Conservation (phyloP, 164 flowering plant species). For the Aristolochia fimbriata region DNA sequence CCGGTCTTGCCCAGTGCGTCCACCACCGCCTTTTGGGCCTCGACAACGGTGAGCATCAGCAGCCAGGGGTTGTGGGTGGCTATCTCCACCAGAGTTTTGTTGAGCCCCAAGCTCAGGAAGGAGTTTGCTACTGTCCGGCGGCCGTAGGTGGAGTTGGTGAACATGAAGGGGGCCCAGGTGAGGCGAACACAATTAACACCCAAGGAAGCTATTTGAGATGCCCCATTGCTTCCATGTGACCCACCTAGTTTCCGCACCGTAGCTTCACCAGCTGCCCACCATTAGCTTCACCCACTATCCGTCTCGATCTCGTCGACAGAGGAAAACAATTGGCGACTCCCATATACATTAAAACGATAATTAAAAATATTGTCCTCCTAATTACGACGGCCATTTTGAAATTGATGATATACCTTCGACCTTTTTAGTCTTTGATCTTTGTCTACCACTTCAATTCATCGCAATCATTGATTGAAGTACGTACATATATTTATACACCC, state of each 20-base stretch:
- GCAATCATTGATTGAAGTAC: too few relatives aligned
- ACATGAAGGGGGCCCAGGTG: constrained; percentile 34
- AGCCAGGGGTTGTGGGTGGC: constrained; percentile 22
- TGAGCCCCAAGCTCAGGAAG: constrained; percentile 9
- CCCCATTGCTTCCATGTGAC: constrained; percentile 31
- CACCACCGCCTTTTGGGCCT: constrained; percentile 19
- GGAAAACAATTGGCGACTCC: constrained; percentile 19
- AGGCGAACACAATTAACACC: constrained; percentile 42
- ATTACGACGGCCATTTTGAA: too few relatives aligned
- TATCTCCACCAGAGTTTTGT: constrained; percentile 14
- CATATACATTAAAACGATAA: too few relatives aligned
- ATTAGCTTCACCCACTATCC: constrained; percentile 20
- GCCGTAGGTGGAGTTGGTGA: constrained; percentile 13
- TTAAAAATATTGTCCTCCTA: too few relatives aligned
- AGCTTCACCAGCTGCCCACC: constrained; percentile 37
- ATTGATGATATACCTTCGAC: too few relatives aligned
- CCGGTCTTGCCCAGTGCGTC: constrained; percentile 11
- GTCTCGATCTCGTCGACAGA: constrained; percentile 30
- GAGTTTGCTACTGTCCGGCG: constrained; percentile 16
- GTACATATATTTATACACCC: too few relatives aligned
- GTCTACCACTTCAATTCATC: too few relatives aligned
- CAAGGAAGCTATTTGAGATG: constrained; percentile 10
- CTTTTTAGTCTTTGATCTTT: too few relatives aligned
- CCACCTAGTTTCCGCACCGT: constrained; percentile 34
- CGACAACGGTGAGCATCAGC: constrained; percentile 13